Evolutionary conservation across 306 rosid genomes (phyloP).

Genomic region (Corylus heterophylla): DNA sequence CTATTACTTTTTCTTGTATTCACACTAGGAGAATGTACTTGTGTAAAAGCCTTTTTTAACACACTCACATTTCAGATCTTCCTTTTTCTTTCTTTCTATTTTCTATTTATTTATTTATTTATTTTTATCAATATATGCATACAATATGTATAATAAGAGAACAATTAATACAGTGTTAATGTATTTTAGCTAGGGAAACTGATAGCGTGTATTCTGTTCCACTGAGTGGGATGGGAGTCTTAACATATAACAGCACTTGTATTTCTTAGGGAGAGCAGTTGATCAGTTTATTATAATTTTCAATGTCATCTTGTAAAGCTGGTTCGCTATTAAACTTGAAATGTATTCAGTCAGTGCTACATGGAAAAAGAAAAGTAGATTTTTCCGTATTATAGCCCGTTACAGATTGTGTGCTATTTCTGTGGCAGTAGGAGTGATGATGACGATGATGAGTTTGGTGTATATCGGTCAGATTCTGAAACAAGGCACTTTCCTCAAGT

Average conservation of each 20-base stretch:
- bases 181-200: slow-evolving; percentile 1
- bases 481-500: slow-evolving; percentile 51
- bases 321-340: slow-evolving; percentile 13
- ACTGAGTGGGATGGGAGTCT: neutral
- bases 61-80: slow-evolving; percentile 14
- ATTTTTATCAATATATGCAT: slow-evolving; percentile 12
- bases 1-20: slow-evolving; percentile 21
- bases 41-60: slow-evolving; percentile 18
- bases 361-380: neutral
- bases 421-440: slow-evolving; percentile 68
- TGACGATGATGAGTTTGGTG: slow-evolving; percentile 61
- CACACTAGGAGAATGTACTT: slow-evolving; percentile 3
- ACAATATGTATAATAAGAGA: neutral
- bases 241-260: neutral
- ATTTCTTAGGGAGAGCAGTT: neutral
- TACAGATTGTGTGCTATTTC: slow-evolving; percentile 31
- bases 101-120: neutral
- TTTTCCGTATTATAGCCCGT: slow-evolving; percentile 9
- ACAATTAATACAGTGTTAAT: neutral
- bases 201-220: slow-evolving; percentile 9
- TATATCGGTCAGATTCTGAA: slow-evolving; percentile 56
- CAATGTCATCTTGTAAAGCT: slow-evolving; percentile 3
- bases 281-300: slow-evolving; percentile 12
- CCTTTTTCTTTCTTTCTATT: no score
- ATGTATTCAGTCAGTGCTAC: slow-evolving; percentile 7